These are phyloP conservation scores for Elsinoe arachidis DNA, from an alignment of 2,329 filamentous ascomycete genomes.

Conservation along the genomic window DNA sequence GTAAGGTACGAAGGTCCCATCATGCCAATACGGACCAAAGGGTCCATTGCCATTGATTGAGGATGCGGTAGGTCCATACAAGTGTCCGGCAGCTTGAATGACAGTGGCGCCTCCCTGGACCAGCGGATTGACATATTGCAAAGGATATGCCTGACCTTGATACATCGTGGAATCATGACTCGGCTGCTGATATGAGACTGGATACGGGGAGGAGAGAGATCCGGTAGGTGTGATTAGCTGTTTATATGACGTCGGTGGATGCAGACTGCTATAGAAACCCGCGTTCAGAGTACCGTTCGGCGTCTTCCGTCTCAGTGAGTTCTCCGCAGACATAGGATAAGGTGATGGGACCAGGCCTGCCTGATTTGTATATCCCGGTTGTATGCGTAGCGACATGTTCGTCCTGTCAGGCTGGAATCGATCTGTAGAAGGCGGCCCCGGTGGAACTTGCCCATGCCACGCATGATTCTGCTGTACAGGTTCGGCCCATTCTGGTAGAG, in stretches of 20 bases:
- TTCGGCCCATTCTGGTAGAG: not conserved
- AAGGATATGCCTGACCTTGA: slow-evolving; percentile 37
- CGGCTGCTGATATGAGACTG: slow-evolving; percentile 28
- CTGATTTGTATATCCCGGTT: not conserved
- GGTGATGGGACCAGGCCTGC: not conserved
- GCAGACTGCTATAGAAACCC: slow-evolving; percentile 71
- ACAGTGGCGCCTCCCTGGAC: slow-evolving; percentile 49
- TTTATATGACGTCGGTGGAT: slow-evolving; percentile 47
- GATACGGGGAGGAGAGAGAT: not conserved
- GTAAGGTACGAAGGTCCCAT: slow-evolving; percentile 54
- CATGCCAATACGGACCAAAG: slow-evolving; percentile 56
- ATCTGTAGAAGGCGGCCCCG: not conserved
- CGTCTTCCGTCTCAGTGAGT: slow-evolving; percentile 82
- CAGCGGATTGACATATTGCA: slow-evolving; percentile 17
- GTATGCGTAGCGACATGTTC: slow-evolving; percentile 5
- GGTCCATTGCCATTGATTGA: slow-evolving; percentile 47
- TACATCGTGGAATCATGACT: slow-evolving; percentile 55
- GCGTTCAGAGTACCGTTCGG: slow-evolving; percentile 88
- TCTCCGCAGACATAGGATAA: slow-evolving; percentile 42
- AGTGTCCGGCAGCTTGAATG: slow-evolving; percentile 50
- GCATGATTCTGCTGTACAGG: not conserved
- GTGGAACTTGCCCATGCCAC: not conserved
- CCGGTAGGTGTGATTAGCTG: slow-evolving; percentile 62
- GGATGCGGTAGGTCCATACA: slow-evolving; percentile 50
- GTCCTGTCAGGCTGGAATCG: not conserved